Base-by-base conservation (phyloP, 2,329 filamentous ascomycete species). In the Epichloe brachyelytri region DNA sequence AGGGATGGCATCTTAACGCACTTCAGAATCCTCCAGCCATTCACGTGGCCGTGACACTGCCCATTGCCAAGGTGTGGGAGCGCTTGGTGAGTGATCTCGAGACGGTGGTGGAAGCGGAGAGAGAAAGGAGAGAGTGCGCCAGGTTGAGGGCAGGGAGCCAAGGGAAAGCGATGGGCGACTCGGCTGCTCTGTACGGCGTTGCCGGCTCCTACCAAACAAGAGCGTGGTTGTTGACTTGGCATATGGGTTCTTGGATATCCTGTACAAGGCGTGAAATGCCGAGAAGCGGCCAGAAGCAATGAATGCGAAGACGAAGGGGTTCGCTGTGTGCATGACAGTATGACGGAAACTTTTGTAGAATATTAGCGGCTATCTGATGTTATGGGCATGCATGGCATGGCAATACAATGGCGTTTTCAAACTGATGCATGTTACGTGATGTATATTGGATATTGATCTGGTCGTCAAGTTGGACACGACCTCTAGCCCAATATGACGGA, bases 121-220 rank as follows among this genome's bases (percentile, higher is more conserved):
- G 85, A 57, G 88, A 93, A 88, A 88, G 72, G 87, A 89, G 65
- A 73, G 86, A 51, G 85, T 83, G 56, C 74, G 85, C 48, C 72
- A 80, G 43, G 83, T 80, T 1, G 82, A 88, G 69, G 83, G 84
- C 11, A 85, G 82, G 75, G 75, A 0, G 68, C 71, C 34, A 78
- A 82, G 67, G 81, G 37, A 80, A 82, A 65, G 81, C 79, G 22
- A 77, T 81, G 59, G 88, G 88, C 1, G 87, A 95, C 65, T 82
- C 88, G 14, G 87, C 88, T 1, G 90, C 90, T 4, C 71, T 98
- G 55, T 98, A 98, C 68, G 93, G 93, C 50, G 90, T 98, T 52
- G 93, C 93, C 0, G 93, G 93, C 5, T 94, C 87, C 69, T 98
- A 67, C 93, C 93, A 1, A 94, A 98, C 66, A 97, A 97, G 78